Evolutionary conservation across 306 rosid genomes (phyloP).

Genomic region (Hylodesmum podocarpum): DNA sequence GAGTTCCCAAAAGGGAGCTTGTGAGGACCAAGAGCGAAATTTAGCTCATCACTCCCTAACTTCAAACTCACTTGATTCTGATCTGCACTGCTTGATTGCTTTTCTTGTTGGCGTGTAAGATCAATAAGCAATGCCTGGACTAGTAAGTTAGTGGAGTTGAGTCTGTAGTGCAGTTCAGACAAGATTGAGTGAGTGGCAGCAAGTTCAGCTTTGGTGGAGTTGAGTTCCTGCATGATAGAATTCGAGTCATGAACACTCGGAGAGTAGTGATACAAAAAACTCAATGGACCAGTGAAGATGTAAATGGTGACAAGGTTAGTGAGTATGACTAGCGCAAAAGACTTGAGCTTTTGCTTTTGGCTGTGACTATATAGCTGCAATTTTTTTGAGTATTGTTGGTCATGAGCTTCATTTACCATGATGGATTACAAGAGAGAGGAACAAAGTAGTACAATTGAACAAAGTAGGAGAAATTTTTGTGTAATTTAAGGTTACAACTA

Average conservation of each 20-base stretch:
- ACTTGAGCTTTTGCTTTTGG: conserved; percentile 35
- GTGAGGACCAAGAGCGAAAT: conserved; percentile 43
- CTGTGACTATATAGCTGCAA: conserved; percentile 15
- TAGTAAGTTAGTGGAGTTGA: conserved; percentile 48
- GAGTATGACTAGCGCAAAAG: conserved; percentile 34
- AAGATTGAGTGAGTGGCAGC: conserved; percentile 34
- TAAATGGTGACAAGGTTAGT: conserved; percentile 48
- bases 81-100: conserved; percentile 4
- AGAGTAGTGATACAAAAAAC: conserved; percentile 24
- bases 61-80: not conserved
- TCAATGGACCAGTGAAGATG: conserved; percentile 42
- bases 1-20: conserved; percentile 48
- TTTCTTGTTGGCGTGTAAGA: conserved; percentile 41
- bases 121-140: conserved; percentile 50
- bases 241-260: conserved; percentile 14
- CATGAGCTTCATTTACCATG: conserved; percentile 42
- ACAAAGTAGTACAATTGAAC: not conserved
- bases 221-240: conserved; percentile 41
- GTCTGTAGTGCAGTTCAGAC: conserved; percentile 40
- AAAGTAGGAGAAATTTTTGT: not conserved
- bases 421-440: not conserved
- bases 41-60: conserved; percentile 27
- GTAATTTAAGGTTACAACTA: not conserved
- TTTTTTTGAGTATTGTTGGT: conserved; percentile 36
- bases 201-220: conserved; percentile 46